phyloP scores from a whole-genome alignment of 2,329 filamentous ascomycete species.

The Fusarium miscanthi region DNA sequence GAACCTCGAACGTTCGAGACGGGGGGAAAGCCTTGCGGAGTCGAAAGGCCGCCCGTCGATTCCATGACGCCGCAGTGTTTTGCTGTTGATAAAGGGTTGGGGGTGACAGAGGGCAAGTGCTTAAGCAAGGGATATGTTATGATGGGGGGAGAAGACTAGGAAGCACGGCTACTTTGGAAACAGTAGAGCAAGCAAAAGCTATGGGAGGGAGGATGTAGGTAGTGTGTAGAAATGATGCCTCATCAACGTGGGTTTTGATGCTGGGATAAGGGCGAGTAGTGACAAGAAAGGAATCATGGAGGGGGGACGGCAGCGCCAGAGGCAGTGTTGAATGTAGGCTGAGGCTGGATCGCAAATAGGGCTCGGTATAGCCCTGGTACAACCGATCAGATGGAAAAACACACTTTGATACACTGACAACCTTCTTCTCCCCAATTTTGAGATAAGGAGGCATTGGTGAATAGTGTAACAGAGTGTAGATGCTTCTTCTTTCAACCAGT shows the following conservation, averaged over 20 bases:
- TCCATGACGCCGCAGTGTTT: conserved; percentile 14
- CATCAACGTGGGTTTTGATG: conserved; percentile 3
- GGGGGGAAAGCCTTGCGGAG: conserved; percentile 13
- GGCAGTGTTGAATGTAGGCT: not conserved
- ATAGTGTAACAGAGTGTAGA: conserved; percentile 7
- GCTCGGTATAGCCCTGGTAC: not conserved
- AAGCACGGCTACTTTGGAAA: not conserved
- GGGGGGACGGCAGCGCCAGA: conserved; percentile 7
- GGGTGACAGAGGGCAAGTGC: not conserved
- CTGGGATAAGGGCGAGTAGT: conserved; percentile 16
- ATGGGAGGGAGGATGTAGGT: conserved; percentile 5
- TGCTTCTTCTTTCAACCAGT: not conserved
- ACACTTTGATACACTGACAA: not conserved
- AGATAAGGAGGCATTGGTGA: not conserved
- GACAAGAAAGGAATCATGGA: conserved; percentile 2
- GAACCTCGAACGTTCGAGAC: conserved; percentile 15
- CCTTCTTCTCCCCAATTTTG: not conserved
- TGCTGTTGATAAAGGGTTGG: not conserved
- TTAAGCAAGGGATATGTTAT: not conserved
- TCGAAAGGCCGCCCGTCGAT: not conserved
- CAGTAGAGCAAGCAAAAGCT: conserved; percentile 4
- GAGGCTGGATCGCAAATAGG: conserved; percentile 8
- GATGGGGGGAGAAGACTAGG: not conserved
- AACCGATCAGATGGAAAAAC: not conserved
- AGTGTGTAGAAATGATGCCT: conserved; percentile 15